A percentile compares a stretch with the other conserved stretches of the same genome.
These are phyloP conservation scores for Metschnikowia shivogae DNA, from an alignment of 805 yeast genomes.

Conservation along the genomic window DNA sequence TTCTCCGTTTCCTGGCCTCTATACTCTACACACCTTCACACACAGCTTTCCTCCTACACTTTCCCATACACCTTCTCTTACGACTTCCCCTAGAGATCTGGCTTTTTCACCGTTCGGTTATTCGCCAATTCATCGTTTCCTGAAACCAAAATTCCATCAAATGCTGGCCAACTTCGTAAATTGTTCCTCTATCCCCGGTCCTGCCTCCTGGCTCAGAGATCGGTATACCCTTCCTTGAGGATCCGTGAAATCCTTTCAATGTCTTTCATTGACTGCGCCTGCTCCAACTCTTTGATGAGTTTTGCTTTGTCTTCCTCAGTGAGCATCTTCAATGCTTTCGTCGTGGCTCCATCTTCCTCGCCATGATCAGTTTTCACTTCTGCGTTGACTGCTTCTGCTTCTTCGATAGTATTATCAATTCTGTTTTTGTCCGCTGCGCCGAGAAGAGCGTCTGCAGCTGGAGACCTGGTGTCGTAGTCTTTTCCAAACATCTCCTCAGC, in stretches of 20 bases:
- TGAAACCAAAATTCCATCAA: no score
- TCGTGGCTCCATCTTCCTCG: conserved; percentile 15
- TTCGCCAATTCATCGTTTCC: no score
- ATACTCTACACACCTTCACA: no score
- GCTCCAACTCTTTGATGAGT: conserved; percentile 50
- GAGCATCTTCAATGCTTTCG: conserved; percentile 41
- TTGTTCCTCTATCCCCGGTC: no score
- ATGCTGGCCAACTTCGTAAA: no score
- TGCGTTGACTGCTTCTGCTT: background rate
- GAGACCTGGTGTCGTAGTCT: conserved; percentile 20
- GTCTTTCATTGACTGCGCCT: conserved; percentile 69
- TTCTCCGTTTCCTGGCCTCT: no score
- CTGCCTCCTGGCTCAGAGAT: background rate
- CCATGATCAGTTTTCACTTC: background rate
- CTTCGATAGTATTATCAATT: background rate
- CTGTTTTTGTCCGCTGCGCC: background rate
- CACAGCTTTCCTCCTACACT: no score
- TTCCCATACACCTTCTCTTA: no score
- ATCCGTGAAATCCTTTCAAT: conserved; percentile 60
- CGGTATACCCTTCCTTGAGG: conserved; percentile 13
- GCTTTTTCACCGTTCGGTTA: no score
- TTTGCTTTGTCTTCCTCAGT: conserved; percentile 49
- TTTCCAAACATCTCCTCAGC: conserved; percentile 43
- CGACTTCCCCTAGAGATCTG: no score
- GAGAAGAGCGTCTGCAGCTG: conserved; percentile 27